Conservation (phyloP, 2,329 filamentous ascomycete genomes). For the Penicillium janthinellum region DNA sequence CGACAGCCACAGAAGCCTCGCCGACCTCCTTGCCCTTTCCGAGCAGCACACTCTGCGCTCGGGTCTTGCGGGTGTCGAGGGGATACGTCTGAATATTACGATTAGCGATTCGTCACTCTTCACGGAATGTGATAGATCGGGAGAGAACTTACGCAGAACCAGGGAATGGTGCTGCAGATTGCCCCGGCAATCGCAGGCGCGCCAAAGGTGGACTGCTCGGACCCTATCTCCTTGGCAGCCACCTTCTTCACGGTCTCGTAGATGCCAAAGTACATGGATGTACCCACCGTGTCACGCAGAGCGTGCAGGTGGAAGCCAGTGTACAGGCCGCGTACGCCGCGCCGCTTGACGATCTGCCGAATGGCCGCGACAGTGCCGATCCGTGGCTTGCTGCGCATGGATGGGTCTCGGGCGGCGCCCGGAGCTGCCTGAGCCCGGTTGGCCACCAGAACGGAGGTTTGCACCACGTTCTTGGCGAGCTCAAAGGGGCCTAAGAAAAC, state of each 20-base stretch:
- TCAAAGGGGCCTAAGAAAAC: constrained; percentile 46
- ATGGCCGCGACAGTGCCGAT: constrained; percentile 47
- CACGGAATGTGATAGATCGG: too few species aligned
- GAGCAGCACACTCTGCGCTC: constrained; percentile 50
- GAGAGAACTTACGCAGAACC: constrained; percentile 46
- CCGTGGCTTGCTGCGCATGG: constrained; percentile 42
- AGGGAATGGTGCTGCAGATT: constrained; percentile 50
- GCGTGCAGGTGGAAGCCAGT: constrained; percentile 50
- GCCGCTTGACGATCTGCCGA: constrained; percentile 45
- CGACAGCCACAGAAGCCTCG: constrained; percentile 43
- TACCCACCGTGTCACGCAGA: constrained; percentile 49
- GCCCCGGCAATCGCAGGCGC: constrained; percentile 49
- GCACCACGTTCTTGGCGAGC: constrained; percentile 52
- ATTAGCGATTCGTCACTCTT: neutral
- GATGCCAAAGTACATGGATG: constrained; percentile 50
- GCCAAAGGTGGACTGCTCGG: constrained; percentile 47
- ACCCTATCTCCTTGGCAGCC: constrained; percentile 46
- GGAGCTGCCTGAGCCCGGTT: constrained; percentile 43
- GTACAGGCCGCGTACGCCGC: constrained; percentile 48
- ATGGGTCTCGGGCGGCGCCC: constrained; percentile 36
- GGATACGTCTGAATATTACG: constrained; percentile 46
- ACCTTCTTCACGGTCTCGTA: constrained; percentile 53
- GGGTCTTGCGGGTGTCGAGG: constrained; percentile 53
- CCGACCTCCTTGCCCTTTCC: constrained; percentile 46
- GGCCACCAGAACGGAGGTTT: constrained; percentile 51